Conservation (phyloP, 108 stramenopile genomes). For the Skeletonema costatum region DNA sequence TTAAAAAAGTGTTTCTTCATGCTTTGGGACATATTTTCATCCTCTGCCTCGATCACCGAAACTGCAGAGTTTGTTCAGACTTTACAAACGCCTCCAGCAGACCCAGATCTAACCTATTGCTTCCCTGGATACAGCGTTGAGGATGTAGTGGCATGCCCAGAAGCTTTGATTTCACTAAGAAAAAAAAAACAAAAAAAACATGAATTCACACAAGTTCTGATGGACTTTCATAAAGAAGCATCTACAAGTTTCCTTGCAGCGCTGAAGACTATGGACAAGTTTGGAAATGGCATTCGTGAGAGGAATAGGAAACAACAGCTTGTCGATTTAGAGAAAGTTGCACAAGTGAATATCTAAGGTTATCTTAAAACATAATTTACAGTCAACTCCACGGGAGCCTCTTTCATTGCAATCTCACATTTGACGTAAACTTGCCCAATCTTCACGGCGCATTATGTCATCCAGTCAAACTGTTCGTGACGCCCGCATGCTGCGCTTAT, state of each 20-base stretch:
- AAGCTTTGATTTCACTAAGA: neutral
- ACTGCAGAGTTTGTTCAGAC: conserved; percentile 15
- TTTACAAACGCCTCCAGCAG: neutral
- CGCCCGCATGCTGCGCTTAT: too few species aligned
- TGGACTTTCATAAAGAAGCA: conserved; percentile 5
- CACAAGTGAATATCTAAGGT: too few species aligned
- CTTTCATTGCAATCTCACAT: too few species aligned
- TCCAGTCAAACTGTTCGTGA: too few species aligned
- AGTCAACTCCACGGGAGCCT: too few species aligned
- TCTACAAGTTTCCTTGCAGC: conserved; percentile 53
- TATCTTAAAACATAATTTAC: too few species aligned
- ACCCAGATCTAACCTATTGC: conserved; percentile 6
- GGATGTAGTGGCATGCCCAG: conserved; percentile 7
- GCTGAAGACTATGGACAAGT: conserved; percentile 39
- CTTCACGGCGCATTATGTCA: too few species aligned
- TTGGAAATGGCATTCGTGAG: neutral
- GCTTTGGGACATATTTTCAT: neutral
- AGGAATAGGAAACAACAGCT: neutral
- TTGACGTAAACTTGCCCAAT: too few species aligned
- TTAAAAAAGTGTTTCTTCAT: conserved; percentile 1
- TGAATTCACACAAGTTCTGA: conserved; percentile 4
- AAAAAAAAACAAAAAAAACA: neutral
- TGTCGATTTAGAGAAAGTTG: too few species aligned
- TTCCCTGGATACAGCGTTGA: conserved; percentile 12
- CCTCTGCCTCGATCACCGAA: neutral